A percentile compares a stretch with the other conserved stretches of the same genome.
phyloP scores from a whole-genome alignment of 2,329 filamentous ascomycete species.

The Mariannaea sp. region DNA sequence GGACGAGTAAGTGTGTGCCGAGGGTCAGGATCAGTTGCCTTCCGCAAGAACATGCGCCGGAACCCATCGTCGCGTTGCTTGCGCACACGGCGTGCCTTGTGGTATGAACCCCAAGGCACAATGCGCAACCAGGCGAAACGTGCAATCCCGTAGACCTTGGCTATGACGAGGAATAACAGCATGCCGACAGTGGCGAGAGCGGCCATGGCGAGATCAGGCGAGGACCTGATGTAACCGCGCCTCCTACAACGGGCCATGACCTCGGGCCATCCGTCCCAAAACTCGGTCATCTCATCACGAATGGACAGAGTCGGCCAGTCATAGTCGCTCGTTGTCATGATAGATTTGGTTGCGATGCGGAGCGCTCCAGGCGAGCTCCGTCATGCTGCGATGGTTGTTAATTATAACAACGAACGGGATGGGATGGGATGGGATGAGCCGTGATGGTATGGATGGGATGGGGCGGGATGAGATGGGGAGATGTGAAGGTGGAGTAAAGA shows the following conservation, averaged over 20 bases:
- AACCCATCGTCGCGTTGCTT: conserved; percentile 14
- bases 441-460: conserved; percentile 4
- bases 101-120: conserved; percentile 13
- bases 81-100: conserved; percentile 11
- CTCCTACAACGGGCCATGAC: conserved; percentile 7
- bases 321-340: conserved; percentile 9
- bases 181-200: conserved; percentile 9
- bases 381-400: conserved; percentile 7
- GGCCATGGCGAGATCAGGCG: conserved; percentile 11
- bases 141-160: conserved; percentile 13
- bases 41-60: conserved; percentile 7
- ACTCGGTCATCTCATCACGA: conserved; percentile 18
- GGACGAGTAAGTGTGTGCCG: conserved; percentile 11
- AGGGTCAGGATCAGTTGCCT: background rate
- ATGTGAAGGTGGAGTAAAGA: background rate
- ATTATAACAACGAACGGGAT: background rate
- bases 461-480: no score
- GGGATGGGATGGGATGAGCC: conserved; percentile 10
- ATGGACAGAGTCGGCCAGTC: conserved; percentile 20
- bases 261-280: conserved; percentile 20
- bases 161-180: conserved; percentile 7
- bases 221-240: conserved; percentile 6
- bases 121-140: conserved; percentile 15
- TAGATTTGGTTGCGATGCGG: background rate
- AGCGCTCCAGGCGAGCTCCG: conserved; percentile 8